Evolutionary conservation across 495 filamentous ascomycete genomes (phyloP).

Genomic region (Platismatia glauca): DNA sequence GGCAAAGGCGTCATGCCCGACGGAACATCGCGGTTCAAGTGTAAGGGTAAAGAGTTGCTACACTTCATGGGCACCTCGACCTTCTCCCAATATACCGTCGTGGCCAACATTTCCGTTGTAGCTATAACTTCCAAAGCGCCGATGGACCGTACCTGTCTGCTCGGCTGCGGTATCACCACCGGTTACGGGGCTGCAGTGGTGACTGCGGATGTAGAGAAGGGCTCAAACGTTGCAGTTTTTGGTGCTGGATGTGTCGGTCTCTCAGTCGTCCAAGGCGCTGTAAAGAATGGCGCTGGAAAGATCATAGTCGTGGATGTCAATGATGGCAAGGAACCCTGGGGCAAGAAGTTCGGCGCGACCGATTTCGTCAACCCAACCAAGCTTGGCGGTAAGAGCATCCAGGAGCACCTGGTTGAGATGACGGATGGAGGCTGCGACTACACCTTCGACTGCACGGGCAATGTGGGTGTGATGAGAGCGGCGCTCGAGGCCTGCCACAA

Average conservation of each 20-base stretch:
- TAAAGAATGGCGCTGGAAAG: constrained; percentile 73
- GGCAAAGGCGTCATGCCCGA: constrained; percentile 96
- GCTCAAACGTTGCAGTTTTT: constrained; percentile 86
- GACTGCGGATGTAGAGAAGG: constrained; percentile 83
- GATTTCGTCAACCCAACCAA: constrained; percentile 92
- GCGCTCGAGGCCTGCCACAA: constrained; percentile 98
- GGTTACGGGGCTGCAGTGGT: constrained; percentile 94
- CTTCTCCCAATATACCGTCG: constrained; percentile 97
- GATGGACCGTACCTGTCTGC: constrained; percentile 90
- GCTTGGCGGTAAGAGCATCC: constrained; percentile 65
- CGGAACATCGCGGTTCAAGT: constrained; percentile 89
- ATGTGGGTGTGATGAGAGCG: constrained; percentile 90
- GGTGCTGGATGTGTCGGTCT: constrained; percentile 93
- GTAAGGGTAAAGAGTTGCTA: constrained; percentile 84
- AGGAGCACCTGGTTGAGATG: constrained; percentile 90
- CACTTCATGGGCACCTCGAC: constrained; percentile 99
- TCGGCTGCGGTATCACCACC: constrained; percentile 97
- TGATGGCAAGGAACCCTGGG: constrained; percentile 83
- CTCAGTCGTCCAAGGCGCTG: constrained; percentile 87
- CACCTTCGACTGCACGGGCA: constrained; percentile 98
- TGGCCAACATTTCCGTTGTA: constrained; percentile 96
- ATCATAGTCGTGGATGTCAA: constrained; percentile 98
- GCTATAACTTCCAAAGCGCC: constrained; percentile 84
- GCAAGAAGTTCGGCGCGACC: constrained; percentile 88
- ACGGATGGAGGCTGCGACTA: constrained; percentile 99